A percentile compares a stretch with the other conserved stretches of the same genome.
Evolutionary conservation across 2,329 filamentous ascomycete species (phyloP).

Genomic region (Colletotrichum sp.): DNA sequence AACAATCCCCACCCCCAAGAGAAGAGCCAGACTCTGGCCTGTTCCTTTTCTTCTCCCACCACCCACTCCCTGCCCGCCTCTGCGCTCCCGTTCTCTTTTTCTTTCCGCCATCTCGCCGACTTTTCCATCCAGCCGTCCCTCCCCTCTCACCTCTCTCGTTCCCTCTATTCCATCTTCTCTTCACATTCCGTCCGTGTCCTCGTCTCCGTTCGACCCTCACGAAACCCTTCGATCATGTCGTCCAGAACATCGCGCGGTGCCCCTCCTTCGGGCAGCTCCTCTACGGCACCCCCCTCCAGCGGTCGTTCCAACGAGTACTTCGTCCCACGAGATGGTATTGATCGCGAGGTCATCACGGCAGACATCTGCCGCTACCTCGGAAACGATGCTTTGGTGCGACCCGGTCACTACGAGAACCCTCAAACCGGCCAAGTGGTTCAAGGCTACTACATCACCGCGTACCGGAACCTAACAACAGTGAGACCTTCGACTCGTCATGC

Average conservation of each 20-base stretch:
- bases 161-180: conserved; percentile 22
- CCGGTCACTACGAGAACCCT: conserved; percentile 72
- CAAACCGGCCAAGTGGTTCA: conserved; percentile 65
- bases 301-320: conserved; percentile 78
- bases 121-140: conserved; percentile 28
- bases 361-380: conserved; percentile 86
- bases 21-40: conserved; percentile 21
- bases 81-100: conserved; percentile 30
- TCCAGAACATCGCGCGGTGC: conserved; percentile 44
- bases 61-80: conserved; percentile 31
- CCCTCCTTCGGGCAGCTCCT: conserved; percentile 29
- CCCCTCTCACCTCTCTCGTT: conserved; percentile 24
- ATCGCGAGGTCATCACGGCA: conserved; percentile 82
- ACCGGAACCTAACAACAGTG: conserved; percentile 80
- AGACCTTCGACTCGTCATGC: conserved; percentile 35
- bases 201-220: conserved; percentile 21
- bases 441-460: conserved; percentile 80
- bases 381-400: conserved; percentile 80
- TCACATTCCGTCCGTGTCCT: conserved; percentile 13
- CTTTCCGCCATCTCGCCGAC: conserved; percentile 32
- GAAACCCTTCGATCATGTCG: conserved; percentile 39
- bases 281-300: conserved; percentile 41
- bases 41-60: conserved; percentile 32
- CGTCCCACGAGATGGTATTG: conserved; percentile 80
- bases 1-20: conserved; percentile 15